These are phyloP conservation scores for Dioszegia crocea DNA, from an alignment of 768 basidiomycete genomes.

Conservation along the genomic window DNA sequence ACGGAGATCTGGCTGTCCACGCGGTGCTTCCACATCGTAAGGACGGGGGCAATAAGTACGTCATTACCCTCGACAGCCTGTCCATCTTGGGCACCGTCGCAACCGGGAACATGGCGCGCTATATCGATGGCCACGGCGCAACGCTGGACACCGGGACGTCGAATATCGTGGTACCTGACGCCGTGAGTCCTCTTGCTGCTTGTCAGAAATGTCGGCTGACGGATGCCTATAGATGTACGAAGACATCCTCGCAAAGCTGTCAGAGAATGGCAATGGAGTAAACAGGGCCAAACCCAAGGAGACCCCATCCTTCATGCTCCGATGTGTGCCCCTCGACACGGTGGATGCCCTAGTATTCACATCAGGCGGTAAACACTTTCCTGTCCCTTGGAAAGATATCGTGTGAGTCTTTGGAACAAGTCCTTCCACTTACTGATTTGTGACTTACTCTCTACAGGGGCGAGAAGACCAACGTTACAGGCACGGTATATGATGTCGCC, in stretches of 20 bases:
- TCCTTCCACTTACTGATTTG: not conserved
- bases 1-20: constrained; percentile 1
- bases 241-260: not conserved
- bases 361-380: not conserved
- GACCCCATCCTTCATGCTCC: not conserved
- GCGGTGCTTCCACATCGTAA: not conserved
- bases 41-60: not conserved
- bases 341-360: not conserved
- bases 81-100: not conserved
- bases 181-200: not conserved
- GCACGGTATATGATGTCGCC: not conserved
- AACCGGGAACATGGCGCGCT: not conserved
- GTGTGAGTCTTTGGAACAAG: constrained; percentile 2
- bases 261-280: not conserved
- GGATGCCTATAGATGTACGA: not conserved
- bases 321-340: not conserved
- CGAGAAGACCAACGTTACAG: not conserved
- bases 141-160: constrained; percentile 5
- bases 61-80: constrained; percentile 1
- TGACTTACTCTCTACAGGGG: not conserved
- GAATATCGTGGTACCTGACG: constrained; percentile 4
- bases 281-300: not conserved
- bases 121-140: not conserved
- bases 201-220: not conserved
- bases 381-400: constrained; percentile 9